phyloP scores from a whole-genome alignment of 2,329 filamentous ascomycete species.

The Claviceps pazoutovae region DNA sequence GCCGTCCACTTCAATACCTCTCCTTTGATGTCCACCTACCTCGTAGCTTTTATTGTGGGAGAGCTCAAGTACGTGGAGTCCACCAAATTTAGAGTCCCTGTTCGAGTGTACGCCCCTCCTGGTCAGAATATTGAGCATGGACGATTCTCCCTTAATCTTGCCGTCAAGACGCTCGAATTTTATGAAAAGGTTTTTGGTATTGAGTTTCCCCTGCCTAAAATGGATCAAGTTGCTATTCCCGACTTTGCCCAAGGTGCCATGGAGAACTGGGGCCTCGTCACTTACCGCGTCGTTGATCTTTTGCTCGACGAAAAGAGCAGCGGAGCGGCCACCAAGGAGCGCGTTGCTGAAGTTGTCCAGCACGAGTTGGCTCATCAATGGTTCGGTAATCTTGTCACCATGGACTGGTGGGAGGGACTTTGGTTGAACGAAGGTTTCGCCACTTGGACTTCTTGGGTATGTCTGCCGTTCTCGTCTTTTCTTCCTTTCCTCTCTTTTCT shows the following conservation, averaged over 20 bases:
- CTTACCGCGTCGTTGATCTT: conserved; percentile 73
- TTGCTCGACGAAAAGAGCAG: conserved; percentile 86
- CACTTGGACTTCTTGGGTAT: conserved; percentile 25
- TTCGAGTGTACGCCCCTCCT: conserved; percentile 86
- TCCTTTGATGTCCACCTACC: conserved; percentile 90
- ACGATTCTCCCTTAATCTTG: conserved; percentile 78
- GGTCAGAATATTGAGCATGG: conserved; percentile 85
- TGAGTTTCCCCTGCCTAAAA: conserved; percentile 38
- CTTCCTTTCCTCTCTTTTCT: neutral
- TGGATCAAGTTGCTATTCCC: conserved; percentile 73
- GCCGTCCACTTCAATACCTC: conserved; percentile 85
- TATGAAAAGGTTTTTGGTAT: conserved; percentile 74
- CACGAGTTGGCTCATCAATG: conserved; percentile 96
- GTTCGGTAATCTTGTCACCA: conserved; percentile 95
- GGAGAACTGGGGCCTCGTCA: conserved; percentile 97
- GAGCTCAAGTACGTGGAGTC: conserved; percentile 92
- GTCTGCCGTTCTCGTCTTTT: neutral
- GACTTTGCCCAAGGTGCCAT: conserved; percentile 93
- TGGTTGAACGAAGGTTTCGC: conserved; percentile 95
- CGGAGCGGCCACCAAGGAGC: conserved; percentile 78
- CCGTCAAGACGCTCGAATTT: conserved; percentile 78
- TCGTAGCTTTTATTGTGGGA: conserved; percentile 85
- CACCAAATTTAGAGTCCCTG: conserved; percentile 77
- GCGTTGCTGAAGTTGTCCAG: conserved; percentile 89
- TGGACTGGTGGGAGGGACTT: conserved; percentile 97